Base-by-base conservation (phyloP, 306 rosid species). In the Medicago truncatula region DNA sequence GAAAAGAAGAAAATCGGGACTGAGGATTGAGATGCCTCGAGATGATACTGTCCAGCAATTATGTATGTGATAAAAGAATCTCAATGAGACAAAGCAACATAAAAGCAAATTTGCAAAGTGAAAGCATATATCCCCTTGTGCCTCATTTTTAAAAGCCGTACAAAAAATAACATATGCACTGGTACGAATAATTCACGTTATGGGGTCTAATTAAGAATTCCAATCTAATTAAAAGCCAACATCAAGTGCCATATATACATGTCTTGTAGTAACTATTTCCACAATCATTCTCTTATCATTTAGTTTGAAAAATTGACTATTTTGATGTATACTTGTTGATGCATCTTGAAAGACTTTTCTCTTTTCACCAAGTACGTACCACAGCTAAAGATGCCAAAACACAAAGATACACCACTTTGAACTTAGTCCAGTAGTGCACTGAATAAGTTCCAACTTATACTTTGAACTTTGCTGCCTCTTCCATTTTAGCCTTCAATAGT, bases 21-120 rank as follows among this genome's bases (percentile, higher is more conserved):
- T 73, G 64, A 47, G 62, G 81, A 69, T 39, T 66, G 71, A 79
- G 87, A 80, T 80, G 77, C 87, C 73, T 76, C 28, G 81, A 79
- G 76, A 72, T 60, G 76, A 78, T 54, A 71, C 78, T 65, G 28
- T 43, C 34, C 44, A 36, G 81, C 86, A 74, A 78, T 63, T 70
- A 61, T 76, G 75, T 69, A 28, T 80, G 80, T 81, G 85, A 77
- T 64, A 50, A 74, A 67, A 81, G 86, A 85, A 82, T 85, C 86
- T 81, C 69, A 59, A 10, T 34, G 79, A 78, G 79, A 81, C 85
- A 81, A 78, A 81, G 82, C 56, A 80, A 75, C 81, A 67, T 40
- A 75, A 82, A 85, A 85, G 81, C 62, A 65, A 57, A n/a, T 61
- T 68, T 21, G 77, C 80, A 82, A 79, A 85, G 52, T 71, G 73